Evolutionary conservation across 106 monocot species (phyloP).

Genomic region (Dendrobium nobile): DNA sequence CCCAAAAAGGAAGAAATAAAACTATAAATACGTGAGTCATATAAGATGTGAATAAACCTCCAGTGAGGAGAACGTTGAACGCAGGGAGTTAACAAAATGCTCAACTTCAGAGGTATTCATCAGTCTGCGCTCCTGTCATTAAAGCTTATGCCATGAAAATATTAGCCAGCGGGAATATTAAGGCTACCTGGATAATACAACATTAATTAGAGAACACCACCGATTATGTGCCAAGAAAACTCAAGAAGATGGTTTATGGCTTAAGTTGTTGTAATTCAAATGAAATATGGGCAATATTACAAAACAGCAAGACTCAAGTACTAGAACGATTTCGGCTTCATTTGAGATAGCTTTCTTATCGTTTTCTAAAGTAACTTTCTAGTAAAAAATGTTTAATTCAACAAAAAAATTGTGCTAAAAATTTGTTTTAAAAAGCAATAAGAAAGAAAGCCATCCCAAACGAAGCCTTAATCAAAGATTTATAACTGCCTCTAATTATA

Average conservation of each 20-base stretch:
- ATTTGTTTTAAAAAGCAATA: no score
- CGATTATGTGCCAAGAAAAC: neutral
- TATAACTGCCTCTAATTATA: no score
- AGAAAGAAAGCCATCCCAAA: no score
- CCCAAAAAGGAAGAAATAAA: neutral
- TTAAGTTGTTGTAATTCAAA: neutral
- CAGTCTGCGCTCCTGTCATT: conserved; percentile 67
- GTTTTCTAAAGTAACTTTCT: no score
- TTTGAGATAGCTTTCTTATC: no score
- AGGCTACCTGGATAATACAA: neutral
- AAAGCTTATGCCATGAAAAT: neutral
- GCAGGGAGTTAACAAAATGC: conserved; percentile 71
- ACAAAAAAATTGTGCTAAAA: no score
- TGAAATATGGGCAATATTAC: neutral
- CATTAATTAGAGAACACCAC: neutral
- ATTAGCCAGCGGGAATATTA: conserved; percentile 1
- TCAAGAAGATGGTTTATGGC: neutral
- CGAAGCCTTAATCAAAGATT: no score
- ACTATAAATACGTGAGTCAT: conserved; percentile 1
- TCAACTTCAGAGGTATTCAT: conserved; percentile 65
- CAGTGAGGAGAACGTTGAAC: conserved; percentile 67
- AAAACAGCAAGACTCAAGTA: neutral
- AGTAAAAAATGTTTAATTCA: no score
- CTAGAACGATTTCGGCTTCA: neutral
- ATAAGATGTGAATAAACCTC: conserved; percentile 46